A percentile compares a stretch with the other conserved stretches of the same genome.
These are phyloP conservation scores for Globisporangium carolinianum DNA, from an alignment of 352 stramenopile genomes.

Conservation along the genomic window DNA sequence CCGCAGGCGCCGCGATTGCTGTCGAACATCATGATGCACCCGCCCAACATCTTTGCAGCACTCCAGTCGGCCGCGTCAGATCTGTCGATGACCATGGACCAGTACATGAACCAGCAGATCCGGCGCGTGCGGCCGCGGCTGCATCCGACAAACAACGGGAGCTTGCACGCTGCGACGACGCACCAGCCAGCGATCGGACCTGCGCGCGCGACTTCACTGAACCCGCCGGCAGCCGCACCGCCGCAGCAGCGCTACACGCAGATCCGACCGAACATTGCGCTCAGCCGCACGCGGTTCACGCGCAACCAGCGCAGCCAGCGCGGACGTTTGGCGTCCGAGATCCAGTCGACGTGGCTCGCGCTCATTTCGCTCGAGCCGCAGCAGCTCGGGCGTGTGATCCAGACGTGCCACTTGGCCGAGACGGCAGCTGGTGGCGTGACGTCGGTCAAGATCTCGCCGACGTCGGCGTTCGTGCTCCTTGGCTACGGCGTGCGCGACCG, in stretches of 20 bases:
- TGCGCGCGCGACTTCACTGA: slow-evolving; percentile 16
- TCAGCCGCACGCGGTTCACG: slow-evolving; percentile 73
- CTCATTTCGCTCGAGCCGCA: slow-evolving; percentile 78
- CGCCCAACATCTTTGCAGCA: slow-evolving; percentile 50
- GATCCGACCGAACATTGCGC: slow-evolving; percentile 80
- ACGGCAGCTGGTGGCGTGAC: slow-evolving; percentile 81
- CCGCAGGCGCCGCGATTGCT: slow-evolving; percentile 7
- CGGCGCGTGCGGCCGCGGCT: slow-evolving; percentile 67
- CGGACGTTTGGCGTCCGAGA: slow-evolving; percentile 63
- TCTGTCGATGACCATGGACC: slow-evolving; percentile 63
- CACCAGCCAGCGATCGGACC: slow-evolving; percentile 16
- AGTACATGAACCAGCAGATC: slow-evolving; percentile 81
- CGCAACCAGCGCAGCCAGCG: slow-evolving; percentile 67
- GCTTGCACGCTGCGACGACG: slow-evolving; percentile 13
- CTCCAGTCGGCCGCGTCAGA: slow-evolving; percentile 58
- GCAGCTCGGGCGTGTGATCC: slow-evolving; percentile 67
- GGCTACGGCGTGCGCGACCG: slow-evolving; percentile 83
- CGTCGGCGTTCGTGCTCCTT: slow-evolving; percentile 77
- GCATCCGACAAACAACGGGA: slow-evolving; percentile 16
- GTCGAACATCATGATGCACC: slow-evolving; percentile 25
- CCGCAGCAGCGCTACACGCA: slow-evolving; percentile 69
- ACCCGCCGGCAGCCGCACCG: slow-evolving; percentile 8
- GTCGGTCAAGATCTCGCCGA: slow-evolving; percentile 87
- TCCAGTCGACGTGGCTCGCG: slow-evolving; percentile 82
- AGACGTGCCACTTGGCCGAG: slow-evolving; percentile 77